Evolutionary conservation across 2,329 filamentous ascomycete species (phyloP).

Genomic region (Aaosphaeria arxii): DNA sequence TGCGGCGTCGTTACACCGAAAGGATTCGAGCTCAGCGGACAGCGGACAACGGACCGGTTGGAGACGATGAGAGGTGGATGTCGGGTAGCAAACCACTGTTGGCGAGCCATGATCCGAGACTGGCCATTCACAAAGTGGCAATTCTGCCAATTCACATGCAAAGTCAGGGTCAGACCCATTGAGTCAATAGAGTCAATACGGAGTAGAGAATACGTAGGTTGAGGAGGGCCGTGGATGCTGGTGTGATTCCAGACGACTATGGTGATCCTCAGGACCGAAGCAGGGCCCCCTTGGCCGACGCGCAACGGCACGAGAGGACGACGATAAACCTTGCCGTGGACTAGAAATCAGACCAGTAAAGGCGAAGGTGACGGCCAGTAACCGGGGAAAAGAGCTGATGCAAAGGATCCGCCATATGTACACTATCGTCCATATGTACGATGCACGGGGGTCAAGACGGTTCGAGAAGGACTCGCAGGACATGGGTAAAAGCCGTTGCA

Average conservation of each 20-base stretch:
- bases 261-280: slow-evolving; percentile 24
- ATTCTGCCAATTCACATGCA: slow-evolving; percentile 13
- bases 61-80: slow-evolving; percentile 7
- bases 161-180: slow-evolving; percentile 8
- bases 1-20: slow-evolving; percentile 26
- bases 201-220: too few species aligned
- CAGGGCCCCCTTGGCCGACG: slow-evolving; percentile 20
- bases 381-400: slow-evolving; percentile 21
- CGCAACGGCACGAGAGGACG: slow-evolving; percentile 12
- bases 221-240: slow-evolving; percentile 9
- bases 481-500: slow-evolving; percentile 15
- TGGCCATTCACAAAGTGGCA: slow-evolving; percentile 6
- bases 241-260: slow-evolving; percentile 11
- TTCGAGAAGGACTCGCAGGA: slow-evolving; percentile 30
- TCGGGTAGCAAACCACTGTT: slow-evolving; percentile 14
- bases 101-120: slow-evolving; percentile 7
- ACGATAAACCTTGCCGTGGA: slow-evolving; percentile 11
- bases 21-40: slow-evolving; percentile 14
- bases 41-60: slow-evolving; percentile 13
- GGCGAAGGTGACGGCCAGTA: slow-evolving; percentile 17
- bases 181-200: slow-evolving; percentile 1
- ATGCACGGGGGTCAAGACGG: slow-evolving; percentile 26
- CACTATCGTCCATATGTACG: slow-evolving; percentile 21
- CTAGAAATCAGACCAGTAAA: slow-evolving; percentile 13
- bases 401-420: slow-evolving; percentile 23